Evolutionary conservation across 2,329 filamentous ascomycete species (phyloP).

Genomic region (Byssochlamys sp.): DNA sequence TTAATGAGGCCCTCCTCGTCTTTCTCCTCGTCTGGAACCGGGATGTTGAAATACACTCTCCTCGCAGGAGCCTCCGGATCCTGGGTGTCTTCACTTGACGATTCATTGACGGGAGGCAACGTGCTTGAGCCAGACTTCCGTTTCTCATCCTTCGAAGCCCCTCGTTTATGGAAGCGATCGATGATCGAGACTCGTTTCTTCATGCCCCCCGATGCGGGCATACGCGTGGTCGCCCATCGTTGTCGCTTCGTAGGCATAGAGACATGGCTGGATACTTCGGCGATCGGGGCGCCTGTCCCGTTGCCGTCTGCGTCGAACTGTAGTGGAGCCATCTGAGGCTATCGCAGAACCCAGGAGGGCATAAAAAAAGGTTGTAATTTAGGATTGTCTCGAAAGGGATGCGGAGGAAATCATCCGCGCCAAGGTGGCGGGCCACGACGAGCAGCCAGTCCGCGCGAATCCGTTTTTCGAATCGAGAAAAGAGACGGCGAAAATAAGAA

Average conservation of each 20-base stretch:
- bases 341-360: conserved; percentile 16
- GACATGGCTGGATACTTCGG: conserved; percentile 36
- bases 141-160: conserved; percentile 60
- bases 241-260: conserved; percentile 64
- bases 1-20: conserved; percentile 72
- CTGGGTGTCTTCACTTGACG: conserved; percentile 12
- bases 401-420: conserved; percentile 19
- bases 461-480: not conserved
- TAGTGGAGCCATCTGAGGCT: conserved; percentile 31
- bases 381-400: conserved; percentile 3
- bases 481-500: not conserved
- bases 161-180: conserved; percentile 59
- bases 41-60: conserved; percentile 74
- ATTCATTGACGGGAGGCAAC: conserved; percentile 23
- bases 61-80: conserved; percentile 33
- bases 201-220: conserved; percentile 62
- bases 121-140: conserved; percentile 39
- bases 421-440: conserved; percentile 15
- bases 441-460: conserved; percentile 13
- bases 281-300: conserved; percentile 19
- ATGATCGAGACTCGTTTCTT: conserved; percentile 76
- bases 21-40: conserved; percentile 62
- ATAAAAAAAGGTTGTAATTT: conserved; percentile 14
- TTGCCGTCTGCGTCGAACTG: conserved; percentile 23
- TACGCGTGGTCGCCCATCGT: conserved; percentile 91